Base-by-base conservation (phyloP, 129 eudicot species). In the Deinandra increscens region DNA sequence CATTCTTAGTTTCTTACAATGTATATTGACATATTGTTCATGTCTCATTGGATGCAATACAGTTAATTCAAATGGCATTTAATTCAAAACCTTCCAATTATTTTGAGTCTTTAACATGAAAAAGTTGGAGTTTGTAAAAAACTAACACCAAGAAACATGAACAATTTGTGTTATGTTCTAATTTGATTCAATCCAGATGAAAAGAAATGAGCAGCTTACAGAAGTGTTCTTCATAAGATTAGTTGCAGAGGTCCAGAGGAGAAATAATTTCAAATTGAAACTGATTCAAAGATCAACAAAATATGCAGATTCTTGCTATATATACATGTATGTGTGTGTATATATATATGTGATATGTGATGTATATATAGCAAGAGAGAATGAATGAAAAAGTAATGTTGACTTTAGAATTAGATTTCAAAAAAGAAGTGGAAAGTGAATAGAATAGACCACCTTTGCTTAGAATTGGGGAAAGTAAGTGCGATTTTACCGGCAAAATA, bases 161-260 rank as follows among this genome's bases (percentile, higher is more conserved):
- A 36, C 4, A 26, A 14, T 48, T 33, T 48, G 13, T 68, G 7
- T 6, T 36, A 0, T 36, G 6, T 0, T 4, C 7, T 36, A 36
- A 20, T 26, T 48, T 18, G 14, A 50, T 49, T n/a, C 20, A 74
- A 74, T n/a, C 69, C 17, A 60, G 15, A 45, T 12, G 17, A 71
- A 23, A 59, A 39, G 1, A 64, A 12, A 64, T 0, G 50, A 55
- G 43, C 49, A 75, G 58, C 80, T 75, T 75, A 75, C 80, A 44
- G 74, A 75, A 75, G 69, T 58, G 74, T 75, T 68, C 69, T 67
- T 75, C 80, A 75, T 75, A 58, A 53, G 59, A 55, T 56, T 56
- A 75, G 63, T 69, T 51, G 18, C 34, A 44, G 49, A 66, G 6
- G 5, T 61, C 7, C 34, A 33, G 49, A 66, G 29, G 55, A 44